phyloP scores from a whole-genome alignment of 495 filamentous ascomycete species.

The Daldinia childiae region DNA sequence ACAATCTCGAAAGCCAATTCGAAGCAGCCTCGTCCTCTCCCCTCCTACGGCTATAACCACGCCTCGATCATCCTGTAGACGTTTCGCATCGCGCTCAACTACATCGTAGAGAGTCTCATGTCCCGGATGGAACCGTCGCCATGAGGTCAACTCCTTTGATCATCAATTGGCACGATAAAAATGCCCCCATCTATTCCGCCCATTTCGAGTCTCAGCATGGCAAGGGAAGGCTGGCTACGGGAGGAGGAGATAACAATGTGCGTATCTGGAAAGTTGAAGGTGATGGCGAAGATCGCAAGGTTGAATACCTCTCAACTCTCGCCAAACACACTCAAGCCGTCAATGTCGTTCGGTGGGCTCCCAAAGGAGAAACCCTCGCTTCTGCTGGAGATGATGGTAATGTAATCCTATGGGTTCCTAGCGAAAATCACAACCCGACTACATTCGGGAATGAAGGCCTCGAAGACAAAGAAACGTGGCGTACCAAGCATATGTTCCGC shows the following conservation, averaged over 20 bases:
- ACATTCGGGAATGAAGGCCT: constrained; percentile 82
- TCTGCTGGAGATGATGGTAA: constrained; percentile 98
- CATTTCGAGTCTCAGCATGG: constrained; percentile 91
- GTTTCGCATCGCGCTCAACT: constrained; percentile 1
- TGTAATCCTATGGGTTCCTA: constrained; percentile 92
- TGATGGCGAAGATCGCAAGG: constrained; percentile 85
- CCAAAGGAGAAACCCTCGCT: constrained; percentile 91
- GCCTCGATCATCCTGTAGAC: background rate
- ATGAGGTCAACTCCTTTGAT: constrained; percentile 94
- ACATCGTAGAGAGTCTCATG: constrained; percentile 25
- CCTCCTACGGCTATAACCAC: background rate
- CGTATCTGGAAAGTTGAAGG: constrained; percentile 92
- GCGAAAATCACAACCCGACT: constrained; percentile 66
- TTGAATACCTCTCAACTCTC: constrained; percentile 90
- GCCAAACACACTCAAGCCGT: constrained; percentile 96
- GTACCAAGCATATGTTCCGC: constrained; percentile 96
- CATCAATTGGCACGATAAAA: constrained; percentile 96
- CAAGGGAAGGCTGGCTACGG: constrained; percentile 91
- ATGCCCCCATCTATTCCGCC: constrained; percentile 92
- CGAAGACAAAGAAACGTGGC: constrained; percentile 97
- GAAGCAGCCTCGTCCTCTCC: constrained; percentile 23
- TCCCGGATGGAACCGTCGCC: constrained; percentile 48
- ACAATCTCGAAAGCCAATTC: constrained; percentile 14
- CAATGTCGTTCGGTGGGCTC: constrained; percentile 96
- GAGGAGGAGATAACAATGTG: constrained; percentile 96